Base-by-base conservation (phyloP, 2,329 filamentous ascomycete species). In the Diplocarpon rosae region DNA sequence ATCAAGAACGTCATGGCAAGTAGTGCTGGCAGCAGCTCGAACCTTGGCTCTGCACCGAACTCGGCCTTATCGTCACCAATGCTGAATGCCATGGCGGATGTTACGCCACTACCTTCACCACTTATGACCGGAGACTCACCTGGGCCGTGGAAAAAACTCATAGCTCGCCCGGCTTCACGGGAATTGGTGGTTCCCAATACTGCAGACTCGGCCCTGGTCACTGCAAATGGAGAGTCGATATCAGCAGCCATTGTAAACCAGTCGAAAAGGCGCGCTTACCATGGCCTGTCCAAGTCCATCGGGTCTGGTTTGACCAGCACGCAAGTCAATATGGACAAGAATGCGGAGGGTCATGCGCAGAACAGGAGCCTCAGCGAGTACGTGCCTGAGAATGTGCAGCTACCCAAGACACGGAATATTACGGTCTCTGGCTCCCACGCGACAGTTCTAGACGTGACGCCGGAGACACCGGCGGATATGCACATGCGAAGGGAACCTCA, bases 341-440 rank as follows among this genome's bases (percentile, higher is more conserved):
- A 51, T 38, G 48, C 45, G 11, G 53, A 58, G 47, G 54, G 55
- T 12, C 84, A 86, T 62, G 69, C 69, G 11, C 76, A 85, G 47
- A 88, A 92, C 62, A 75, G 89, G 56, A 95, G 89, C 63, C 68
- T 92, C 20, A 95, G 88, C 66, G 89, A 95, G 52, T 95, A 94
- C 63, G 73, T 79, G 0, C 87, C 88, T 2, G 84, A 92, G 43
- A 68, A 76, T 5, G 69, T 82, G 52, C 71, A 78, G 35, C 73
- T 83, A 39, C 72, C 81, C 1, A 84, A 78, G 58, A 66, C 69
- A 28, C 76, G 87, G 35, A 80, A 86, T 51, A 73, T 85, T 44
- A 85, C 83, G 0, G 78, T 92, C 13, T 83, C 82, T 5, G 78
- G 78, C 1, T 69, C 78, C 2, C 76, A 76, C 46, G 59, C 62